Evolutionary conservation across 1,284 basidiomycete species (phyloP).

Genomic region (Papiliotrema fonsecae): DNA sequence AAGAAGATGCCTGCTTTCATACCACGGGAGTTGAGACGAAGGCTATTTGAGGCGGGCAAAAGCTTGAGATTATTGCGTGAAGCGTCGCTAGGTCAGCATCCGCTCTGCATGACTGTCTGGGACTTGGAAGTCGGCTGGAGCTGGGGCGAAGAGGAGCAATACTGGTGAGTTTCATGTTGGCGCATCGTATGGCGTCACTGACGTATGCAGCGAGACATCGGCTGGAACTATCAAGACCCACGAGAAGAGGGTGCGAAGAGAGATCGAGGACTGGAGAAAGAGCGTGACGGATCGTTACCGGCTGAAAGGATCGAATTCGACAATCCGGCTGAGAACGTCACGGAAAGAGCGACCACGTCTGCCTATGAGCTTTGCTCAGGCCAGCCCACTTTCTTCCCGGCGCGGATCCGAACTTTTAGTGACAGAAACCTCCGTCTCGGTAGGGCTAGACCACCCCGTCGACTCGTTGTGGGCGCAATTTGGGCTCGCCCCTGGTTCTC

Average conservation of each 20-base stretch:
- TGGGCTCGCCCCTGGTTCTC: conserved; percentile 22
- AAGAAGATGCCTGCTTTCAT: conserved; percentile 40
- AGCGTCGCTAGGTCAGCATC: conserved; percentile 33
- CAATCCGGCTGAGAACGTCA: neutral
- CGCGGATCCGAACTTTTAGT: neutral
- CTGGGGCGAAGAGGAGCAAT: conserved; percentile 28
- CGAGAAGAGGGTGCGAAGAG: conserved; percentile 20
- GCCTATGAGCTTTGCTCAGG: conserved; percentile 10
- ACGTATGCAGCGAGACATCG: neutral
- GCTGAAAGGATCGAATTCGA: conserved; percentile 11
- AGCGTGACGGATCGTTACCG: conserved; percentile 14
- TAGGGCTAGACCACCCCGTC: conserved; percentile 2
- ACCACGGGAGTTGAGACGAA: conserved; percentile 24
- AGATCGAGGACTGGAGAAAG: conserved; percentile 31
- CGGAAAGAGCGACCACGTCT: conserved; percentile 21
- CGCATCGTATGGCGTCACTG: too few relatives aligned
- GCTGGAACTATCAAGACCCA: conserved; percentile 13
- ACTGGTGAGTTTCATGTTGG: neutral
- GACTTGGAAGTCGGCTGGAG: conserved; percentile 24
- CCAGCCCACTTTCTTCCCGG: neutral
- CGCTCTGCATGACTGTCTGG: conserved; percentile 30
- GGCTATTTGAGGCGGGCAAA: conserved; percentile 40
- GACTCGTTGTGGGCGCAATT: conserved; percentile 25
- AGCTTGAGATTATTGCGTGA: conserved; percentile 36
- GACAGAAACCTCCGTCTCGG: neutral